Conservation (phyloP, 192 early-diverging fungal species). For the Umbelopsis sp. region DNA sequence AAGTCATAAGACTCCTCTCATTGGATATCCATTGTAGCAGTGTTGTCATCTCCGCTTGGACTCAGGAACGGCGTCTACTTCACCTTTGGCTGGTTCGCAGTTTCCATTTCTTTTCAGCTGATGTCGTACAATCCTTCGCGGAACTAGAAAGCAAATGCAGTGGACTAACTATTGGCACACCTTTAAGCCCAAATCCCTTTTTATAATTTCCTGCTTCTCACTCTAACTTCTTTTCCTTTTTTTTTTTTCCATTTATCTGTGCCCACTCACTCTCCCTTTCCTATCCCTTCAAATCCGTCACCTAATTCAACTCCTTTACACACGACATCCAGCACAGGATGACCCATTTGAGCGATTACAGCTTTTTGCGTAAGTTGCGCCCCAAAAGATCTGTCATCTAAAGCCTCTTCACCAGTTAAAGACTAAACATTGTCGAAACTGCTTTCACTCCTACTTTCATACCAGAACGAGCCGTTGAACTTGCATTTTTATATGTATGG, state of each 20-base stretch:
- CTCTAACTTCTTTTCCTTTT: background rate
- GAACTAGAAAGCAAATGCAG: conserved; percentile 13
- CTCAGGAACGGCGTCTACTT: too few relatives aligned
- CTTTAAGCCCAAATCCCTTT: background rate
- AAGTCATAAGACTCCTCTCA: too few relatives aligned
- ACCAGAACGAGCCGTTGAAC: conserved; percentile 32
- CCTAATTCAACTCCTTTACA: background rate
- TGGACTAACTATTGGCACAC: background rate
- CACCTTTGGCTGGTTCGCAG: background rate
- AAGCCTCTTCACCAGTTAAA: background rate
- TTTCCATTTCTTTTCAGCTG: conserved; percentile 9
- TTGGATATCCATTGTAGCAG: too few relatives aligned
- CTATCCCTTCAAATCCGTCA: background rate
- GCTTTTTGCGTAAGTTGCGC: conserved; percentile 39
- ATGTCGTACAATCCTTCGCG: conserved; percentile 3
- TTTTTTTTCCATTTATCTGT: too few relatives aligned
- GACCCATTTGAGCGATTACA: conserved; percentile 46
- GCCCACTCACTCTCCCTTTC: background rate
- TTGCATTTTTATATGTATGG: conserved; percentile 36
- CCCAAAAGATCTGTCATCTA: background rate
- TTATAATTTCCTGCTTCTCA: background rate
- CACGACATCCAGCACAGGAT: conserved; percentile 6
- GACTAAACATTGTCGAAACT: background rate
- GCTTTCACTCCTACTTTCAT: background rate
- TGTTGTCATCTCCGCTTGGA: too few relatives aligned